These are phyloP conservation scores for Cordia subcordata DNA, from an alignment of 257 asterid genomes.

Conservation along the genomic window DNA sequence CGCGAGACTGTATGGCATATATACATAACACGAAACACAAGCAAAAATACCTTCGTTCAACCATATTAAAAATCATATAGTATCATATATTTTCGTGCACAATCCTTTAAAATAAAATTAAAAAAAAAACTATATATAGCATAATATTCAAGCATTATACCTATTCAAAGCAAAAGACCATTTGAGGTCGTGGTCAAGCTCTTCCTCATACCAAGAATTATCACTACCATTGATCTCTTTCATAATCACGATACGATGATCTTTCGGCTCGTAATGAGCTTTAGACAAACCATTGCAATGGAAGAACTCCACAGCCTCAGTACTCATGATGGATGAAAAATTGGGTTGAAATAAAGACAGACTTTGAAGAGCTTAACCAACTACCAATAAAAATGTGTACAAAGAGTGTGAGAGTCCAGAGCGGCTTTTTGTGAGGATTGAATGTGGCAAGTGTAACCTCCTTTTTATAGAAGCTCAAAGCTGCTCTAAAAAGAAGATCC, in stretches of 20 bases:
- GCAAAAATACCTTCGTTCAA: too few relatives aligned
- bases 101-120: too few relatives aligned
- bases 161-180: slow-evolving; percentile 95
- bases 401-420: not conserved
- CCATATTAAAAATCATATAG: too few relatives aligned
- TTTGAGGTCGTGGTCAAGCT: slow-evolving; percentile 77
- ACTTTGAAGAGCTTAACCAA: not conserved
- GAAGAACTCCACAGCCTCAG: slow-evolving; percentile 56
- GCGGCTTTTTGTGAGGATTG: not conserved
- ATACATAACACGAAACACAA: too few relatives aligned
- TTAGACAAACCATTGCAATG: slow-evolving; percentile 53
- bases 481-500: not conserved
- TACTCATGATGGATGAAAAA: slow-evolving; percentile 38
- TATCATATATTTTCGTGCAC: too few relatives aligned
- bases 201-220: slow-evolving; percentile 90
- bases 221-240: slow-evolving; percentile 23
- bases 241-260: slow-evolving; percentile 18
- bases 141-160: slow-evolving; percentile 19
- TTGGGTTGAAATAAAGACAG: too few relatives aligned
- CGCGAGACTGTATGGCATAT: too few relatives aligned
- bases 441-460: not conserved
- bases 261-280: slow-evolving; percentile 31
- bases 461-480: not conserved
- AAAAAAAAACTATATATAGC: too few relatives aligned
- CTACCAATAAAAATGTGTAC: not conserved